Percentiles rank a stretch among this genome's conserved stretches.
phyloP scores from a whole-genome alignment of 2,329 filamentous ascomycete genomes.

The Pseudogymnoascus destructans region DNA sequence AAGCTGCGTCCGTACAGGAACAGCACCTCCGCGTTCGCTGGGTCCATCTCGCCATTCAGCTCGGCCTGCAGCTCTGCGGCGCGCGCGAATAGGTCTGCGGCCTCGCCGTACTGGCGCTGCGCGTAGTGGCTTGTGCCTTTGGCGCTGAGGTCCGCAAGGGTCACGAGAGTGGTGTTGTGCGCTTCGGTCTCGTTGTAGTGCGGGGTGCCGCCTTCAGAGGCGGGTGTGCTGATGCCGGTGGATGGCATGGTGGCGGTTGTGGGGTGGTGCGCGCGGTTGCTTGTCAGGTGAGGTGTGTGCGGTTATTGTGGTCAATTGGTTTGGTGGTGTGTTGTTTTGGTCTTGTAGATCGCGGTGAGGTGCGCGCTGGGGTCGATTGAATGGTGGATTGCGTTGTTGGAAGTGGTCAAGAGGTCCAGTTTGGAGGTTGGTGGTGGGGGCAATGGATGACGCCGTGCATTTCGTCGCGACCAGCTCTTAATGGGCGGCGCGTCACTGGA shows the following conservation, averaged over 20 bases:
- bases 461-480: conserved; percentile 3
- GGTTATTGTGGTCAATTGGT: background rate
- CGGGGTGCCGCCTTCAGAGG: conserved; percentile 6
- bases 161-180: conserved; percentile 36
- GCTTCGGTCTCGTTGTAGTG: conserved; percentile 9
- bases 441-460: conserved; percentile 7
- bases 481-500: background rate
- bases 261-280: background rate
- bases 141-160: conserved; percentile 64
- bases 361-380: background rate
- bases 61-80: conserved; percentile 83
- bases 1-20: conserved; percentile 90
- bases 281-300: background rate
- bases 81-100: conserved; percentile 75
- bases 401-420: background rate
- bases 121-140: conserved; percentile 76
- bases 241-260: conserved; percentile 15
- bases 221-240: conserved; percentile 18
- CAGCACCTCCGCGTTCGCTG: conserved; percentile 83
- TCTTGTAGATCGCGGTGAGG: background rate
- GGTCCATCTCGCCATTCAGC: conserved; percentile 82
- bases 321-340: background rate
- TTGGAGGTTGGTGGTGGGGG: background rate
- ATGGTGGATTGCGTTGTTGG: background rate
- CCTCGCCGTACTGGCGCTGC: conserved; percentile 75